These are phyloP conservation scores for Chaetomium sp. DNA, from an alignment of 2,329 filamentous ascomycete species.

Conservation along the genomic window DNA sequence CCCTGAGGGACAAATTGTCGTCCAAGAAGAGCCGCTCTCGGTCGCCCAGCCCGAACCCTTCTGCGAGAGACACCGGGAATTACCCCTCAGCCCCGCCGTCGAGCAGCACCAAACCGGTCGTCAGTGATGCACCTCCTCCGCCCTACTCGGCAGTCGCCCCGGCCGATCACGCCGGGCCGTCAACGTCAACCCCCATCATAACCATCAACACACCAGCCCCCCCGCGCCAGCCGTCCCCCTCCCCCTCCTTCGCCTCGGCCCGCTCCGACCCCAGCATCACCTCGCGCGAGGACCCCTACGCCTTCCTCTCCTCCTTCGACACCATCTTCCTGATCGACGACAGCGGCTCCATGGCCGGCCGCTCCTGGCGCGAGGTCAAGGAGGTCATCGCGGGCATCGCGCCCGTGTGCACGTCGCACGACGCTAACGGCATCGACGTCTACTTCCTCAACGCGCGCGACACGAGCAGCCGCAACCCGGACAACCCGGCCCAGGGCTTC, in stretches of 20 bases:
- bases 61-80: not conserved
- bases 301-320: conserved; percentile 78
- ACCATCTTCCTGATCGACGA: conserved; percentile 92
- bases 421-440: conserved; percentile 84
- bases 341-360: conserved; percentile 79
- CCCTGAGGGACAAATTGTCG: conserved; percentile 41
- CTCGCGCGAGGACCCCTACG: conserved; percentile 66
- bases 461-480: conserved; percentile 26
- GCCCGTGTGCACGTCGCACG: conserved; percentile 77
- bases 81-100: conserved; percentile 18
- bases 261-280: conserved; percentile 40
- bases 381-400: conserved; percentile 72
- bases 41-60: conserved; percentile 24
- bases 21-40: conserved; percentile 35
- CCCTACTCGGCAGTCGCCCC: conserved; percentile 27
- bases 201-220: conserved; percentile 21
- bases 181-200: conserved; percentile 22
- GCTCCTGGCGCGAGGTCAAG: conserved; percentile 74
- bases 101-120: not conserved
- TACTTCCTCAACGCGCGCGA: conserved; percentile 78
- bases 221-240: conserved; percentile 30
- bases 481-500: conserved; percentile 57
- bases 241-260: conserved; percentile 34
- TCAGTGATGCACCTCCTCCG: conserved; percentile 22
- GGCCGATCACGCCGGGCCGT: not conserved